Conservation (phyloP, 179 eudicot genomes). For the Spinacia oleracea region DNA sequence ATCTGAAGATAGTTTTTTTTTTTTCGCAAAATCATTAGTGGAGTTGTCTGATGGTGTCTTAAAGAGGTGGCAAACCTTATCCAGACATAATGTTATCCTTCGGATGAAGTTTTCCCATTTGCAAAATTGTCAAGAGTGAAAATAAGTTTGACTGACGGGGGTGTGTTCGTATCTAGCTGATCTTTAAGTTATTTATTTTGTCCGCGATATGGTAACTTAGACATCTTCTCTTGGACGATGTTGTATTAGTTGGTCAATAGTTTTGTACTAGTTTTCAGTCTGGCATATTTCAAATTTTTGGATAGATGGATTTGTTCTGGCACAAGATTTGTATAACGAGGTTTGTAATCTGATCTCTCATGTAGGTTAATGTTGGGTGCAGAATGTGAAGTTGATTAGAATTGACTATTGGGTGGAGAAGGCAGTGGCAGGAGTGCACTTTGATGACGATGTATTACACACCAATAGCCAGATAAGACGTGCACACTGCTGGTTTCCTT, state of each 20-base stretch:
- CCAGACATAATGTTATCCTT: background rate
- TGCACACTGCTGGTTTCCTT: conserved; percentile 99
- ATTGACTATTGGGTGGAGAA: conserved; percentile 98
- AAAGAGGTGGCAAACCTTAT: background rate
- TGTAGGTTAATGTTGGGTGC: conserved; percentile 86
- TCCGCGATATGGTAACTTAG: background rate
- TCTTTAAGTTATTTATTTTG: background rate
- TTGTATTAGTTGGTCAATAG: background rate
- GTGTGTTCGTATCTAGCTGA: background rate
- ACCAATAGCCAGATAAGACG: conserved; percentile 95
- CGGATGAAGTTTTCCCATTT: background rate
- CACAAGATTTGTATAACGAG: conserved; percentile 36
- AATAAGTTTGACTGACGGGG: background rate
- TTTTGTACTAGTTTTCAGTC: background rate
- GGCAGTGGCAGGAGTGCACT: conserved; percentile 92
- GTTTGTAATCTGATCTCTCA: conserved; percentile 59
- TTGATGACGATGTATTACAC: conserved; percentile 68
- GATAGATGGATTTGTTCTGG: conserved; percentile 9
- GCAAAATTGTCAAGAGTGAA: background rate
- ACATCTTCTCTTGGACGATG: background rate
- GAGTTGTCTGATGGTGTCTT: background rate
- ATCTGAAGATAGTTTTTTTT: background rate
- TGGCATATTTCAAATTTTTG: background rate
- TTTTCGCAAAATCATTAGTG: too few relatives aligned
- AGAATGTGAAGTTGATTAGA: conserved; percentile 80